Evolutionary conservation across 768 basidiomycete species (phyloP).

Genomic region (Omphalotus guepiniiformis): DNA sequence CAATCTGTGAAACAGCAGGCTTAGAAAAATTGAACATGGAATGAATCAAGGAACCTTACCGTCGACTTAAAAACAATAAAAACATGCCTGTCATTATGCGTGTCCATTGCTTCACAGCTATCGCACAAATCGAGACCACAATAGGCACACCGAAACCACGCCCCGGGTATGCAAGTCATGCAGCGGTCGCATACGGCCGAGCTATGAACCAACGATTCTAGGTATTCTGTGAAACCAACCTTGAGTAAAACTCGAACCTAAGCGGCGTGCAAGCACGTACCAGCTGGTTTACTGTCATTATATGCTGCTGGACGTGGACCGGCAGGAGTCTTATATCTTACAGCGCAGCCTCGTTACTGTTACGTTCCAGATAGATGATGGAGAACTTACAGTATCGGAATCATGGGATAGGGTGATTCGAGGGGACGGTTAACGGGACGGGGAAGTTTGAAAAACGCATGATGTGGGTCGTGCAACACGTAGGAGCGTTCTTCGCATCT

Average conservation of each 20-base stretch:
- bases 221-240: slow-evolving; percentile 45
- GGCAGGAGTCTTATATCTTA: slow-evolving; percentile 61
- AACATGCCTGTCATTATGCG: slow-evolving; percentile 77
- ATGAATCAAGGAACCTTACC: slow-evolving; percentile 36
- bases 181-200: slow-evolving; percentile 85
- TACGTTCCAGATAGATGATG: neutral
- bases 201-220: slow-evolving; percentile 54
- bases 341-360: slow-evolving; percentile 4
- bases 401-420: slow-evolving; percentile 49
- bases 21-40: neutral
- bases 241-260: neutral
- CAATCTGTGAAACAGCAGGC: slow-evolving; percentile 42
- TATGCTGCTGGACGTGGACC: slow-evolving; percentile 44
- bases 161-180: slow-evolving; percentile 74
- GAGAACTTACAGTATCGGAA: slow-evolving; percentile 61
- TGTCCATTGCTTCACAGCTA: slow-evolving; percentile 73
- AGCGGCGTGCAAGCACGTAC: slow-evolving; percentile 28
- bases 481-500: slow-evolving; percentile 79
- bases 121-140: slow-evolving; percentile 87
- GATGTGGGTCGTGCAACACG: slow-evolving; percentile 74
- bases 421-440: slow-evolving; percentile 68
- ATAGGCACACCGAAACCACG: slow-evolving; percentile 90
- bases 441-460: slow-evolving; percentile 85
- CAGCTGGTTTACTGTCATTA: slow-evolving; percentile 48
- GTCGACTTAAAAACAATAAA: slow-evolving; percentile 87